Evolutionary conservation across 208 protist genomes (phyloP), one percentile per base, ranked within the genome.

Genomic region (Acanthamoeba triangularis): DNA sequence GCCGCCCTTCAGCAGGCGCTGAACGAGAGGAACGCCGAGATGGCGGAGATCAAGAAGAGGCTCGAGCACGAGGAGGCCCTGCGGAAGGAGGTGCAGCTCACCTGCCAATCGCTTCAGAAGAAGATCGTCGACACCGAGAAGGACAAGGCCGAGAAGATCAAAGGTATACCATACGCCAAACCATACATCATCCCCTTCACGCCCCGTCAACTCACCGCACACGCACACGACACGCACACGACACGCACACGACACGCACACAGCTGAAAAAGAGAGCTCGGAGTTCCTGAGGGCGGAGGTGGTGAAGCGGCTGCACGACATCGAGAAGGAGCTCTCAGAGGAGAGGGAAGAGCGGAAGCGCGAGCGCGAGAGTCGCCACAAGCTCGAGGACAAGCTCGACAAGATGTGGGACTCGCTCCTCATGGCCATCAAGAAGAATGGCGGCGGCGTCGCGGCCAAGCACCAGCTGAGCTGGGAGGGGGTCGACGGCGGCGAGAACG

Each of bases 371-470:
- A 74, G 65, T 25, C 65, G 65, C 33, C 65, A 74, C 65, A 74
- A 74, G 65, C 65, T 74, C 65, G 65, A 74, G 33, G 65, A 16
- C 33, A 74, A 74, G 65, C 65, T 74, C n/a, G 65, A 74, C n/a
- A 74, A 74, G 65, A 74, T 74, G 65, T 74, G 65, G 65, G 65
- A 74, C n/a, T 41, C 65, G n/a, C n/a, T 74, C 11, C 65, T 74
- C 65, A 37, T 41, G 25, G 65, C 65, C 33, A n/a, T 74, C 65
- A 74, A 74, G n/a, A 74, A 74, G 65, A 20, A 37, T 25, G 33
- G n/a, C 33, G 65, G 18, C 18, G 1, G 18, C 23, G 23, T 13
- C 33, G 18, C 65, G 65, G 65, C 23, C 33, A 30, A 30, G 23
- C 65, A 11, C 10, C 65, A 41, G 8, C 65, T 74, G 65, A 74